Conservation (phyloP, 371 early-diverging fungal genomes). For the Rhizopus sp. region DNA sequence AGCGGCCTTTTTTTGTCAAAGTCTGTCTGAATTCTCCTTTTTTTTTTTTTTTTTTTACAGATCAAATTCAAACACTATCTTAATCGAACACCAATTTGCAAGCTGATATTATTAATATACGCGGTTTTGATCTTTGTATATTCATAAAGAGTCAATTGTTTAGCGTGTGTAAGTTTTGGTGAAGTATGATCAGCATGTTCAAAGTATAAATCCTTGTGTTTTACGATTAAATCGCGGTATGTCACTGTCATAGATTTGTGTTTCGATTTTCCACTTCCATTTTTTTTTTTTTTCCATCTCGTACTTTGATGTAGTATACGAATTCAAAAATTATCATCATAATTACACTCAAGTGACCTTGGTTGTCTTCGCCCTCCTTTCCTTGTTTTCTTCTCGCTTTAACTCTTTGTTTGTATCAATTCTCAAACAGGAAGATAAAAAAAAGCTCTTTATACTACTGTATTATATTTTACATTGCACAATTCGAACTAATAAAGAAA, state of each 20-base stretch:
- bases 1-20: neutral
- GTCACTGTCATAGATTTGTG: neutral
- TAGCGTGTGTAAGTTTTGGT: slow-evolving; percentile 3
- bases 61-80: neutral
- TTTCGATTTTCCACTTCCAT: neutral
- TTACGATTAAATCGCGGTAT: slow-evolving; percentile 4
- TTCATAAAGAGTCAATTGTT: neutral
- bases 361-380: too few relatives aligned
- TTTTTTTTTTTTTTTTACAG: neutral
- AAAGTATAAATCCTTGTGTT: slow-evolving; percentile 4
- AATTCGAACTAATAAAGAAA: too few relatives aligned
- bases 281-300: slow-evolving; percentile 1
- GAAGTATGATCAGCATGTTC: slow-evolving; percentile 2
- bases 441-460: too few relatives aligned
- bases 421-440: too few relatives aligned
- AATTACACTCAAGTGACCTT: too few relatives aligned
- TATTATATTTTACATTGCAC: too few relatives aligned
- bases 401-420: too few relatives aligned
- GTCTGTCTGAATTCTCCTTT: slow-evolving; percentile 1
- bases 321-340: too few relatives aligned
- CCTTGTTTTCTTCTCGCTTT: too few relatives aligned
- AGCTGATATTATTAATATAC: slow-evolving; percentile 5
- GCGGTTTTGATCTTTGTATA: neutral
- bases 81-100: neutral
- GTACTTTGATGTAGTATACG: too few relatives aligned